Base-by-base conservation (phyloP, 768 basidiomycete species). In the Leccinum rimulosum region DNA sequence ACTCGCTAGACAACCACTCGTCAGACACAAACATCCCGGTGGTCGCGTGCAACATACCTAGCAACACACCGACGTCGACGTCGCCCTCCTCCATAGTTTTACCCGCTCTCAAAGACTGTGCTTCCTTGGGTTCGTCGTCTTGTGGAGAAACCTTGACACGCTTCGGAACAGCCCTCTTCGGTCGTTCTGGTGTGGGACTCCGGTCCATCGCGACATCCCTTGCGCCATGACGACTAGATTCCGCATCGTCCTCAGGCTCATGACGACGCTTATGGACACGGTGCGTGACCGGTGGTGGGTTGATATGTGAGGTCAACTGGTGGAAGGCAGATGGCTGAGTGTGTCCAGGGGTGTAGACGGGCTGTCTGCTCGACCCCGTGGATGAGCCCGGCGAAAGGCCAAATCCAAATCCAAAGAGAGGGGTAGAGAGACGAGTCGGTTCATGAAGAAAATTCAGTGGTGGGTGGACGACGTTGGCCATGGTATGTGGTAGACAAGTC, bases 121-220 rank as follows among this genome's bases (percentile, higher is more conserved):
- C 78, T 19, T 80, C 80, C 63, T 79, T 81, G 30, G 68, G 59
- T 30, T 72, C 66, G 2, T 68, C 66, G 3, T 69, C 66, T 52
- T 66, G 62, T 35, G 58, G 43, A 22, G 56, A 66, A 68, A 65
- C 58, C 60, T 59, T 74, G 63, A 82, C 82, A 59, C 88, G 83
- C 73, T 93, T 92, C 17, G 85, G 86, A 36, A 84, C 77, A 6
- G 81, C 80, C 65, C 86, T 84, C 73, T 86, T 90, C 36, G 82
- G 83, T 48, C 88, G 80, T 71, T 94, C 91, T 15, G 91, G 89
- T 3, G 91, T 91, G 8, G 91, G 90, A 63, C 90, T 91, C 60
- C 89, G 80, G 71, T 92, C 91, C 91, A 93, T 93, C 15, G 85
- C 80, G 54, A 88, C 82, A 64, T 91, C 90, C 58, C 82, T 73